Evolutionary conservation across 106 monocot species (phyloP).

Genomic region (Dendrobium huoshanense): DNA sequence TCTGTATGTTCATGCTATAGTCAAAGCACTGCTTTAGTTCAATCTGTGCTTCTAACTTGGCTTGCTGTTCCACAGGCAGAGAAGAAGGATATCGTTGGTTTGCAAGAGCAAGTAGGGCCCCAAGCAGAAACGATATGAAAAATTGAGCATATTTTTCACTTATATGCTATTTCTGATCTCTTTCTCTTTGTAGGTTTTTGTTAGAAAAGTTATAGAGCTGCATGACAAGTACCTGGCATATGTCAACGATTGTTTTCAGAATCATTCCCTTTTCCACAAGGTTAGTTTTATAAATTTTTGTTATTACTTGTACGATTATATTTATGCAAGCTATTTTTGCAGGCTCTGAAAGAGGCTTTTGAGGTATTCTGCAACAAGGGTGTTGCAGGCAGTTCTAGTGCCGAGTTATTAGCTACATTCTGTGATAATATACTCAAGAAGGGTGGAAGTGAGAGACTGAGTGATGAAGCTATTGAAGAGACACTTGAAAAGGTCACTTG

Average conservation of each 20-base stretch:
- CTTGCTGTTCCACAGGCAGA: constrained; percentile 37
- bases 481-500: constrained; percentile 53
- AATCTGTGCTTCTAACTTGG: not conserved
- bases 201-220: constrained; percentile 75
- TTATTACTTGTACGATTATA: not conserved
- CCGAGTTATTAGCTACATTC: constrained; percentile 68
- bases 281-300: constrained; percentile 16
- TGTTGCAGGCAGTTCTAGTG: constrained; percentile 69
- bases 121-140: not conserved
- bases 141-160: not conserved
- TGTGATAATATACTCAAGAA: constrained; percentile 81
- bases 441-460: constrained; percentile 67
- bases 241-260: constrained; percentile 67
- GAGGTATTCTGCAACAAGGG: constrained; percentile 76
- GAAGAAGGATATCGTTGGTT: constrained; percentile 59
- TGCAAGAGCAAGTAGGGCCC: constrained; percentile 59
- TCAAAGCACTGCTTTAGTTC: not conserved
- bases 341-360: constrained; percentile 82
- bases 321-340: not conserved
- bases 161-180: not conserved
- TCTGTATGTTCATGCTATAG: not conserved
- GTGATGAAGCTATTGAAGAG: constrained; percentile 81
- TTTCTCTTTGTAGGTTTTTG: constrained; percentile 41
- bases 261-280: constrained; percentile 76
- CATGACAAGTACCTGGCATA: constrained; percentile 77